Evolutionary conservation across 805 yeast genomes (phyloP), one percentile per base, ranked within the genome.

Genomic region (Blastobotrys chiropterorum): DNA sequence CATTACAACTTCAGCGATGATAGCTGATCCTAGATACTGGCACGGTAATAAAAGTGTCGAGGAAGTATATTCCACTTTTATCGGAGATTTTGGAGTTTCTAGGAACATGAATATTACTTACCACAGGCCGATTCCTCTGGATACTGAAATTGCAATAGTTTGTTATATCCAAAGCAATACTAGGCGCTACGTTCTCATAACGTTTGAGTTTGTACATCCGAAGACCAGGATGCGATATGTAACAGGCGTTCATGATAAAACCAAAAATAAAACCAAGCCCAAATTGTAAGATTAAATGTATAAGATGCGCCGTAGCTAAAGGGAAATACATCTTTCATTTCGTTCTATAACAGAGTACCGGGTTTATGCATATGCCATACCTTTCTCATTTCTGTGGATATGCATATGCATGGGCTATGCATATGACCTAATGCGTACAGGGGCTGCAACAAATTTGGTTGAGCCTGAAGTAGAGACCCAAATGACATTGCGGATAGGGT

Each of bases 181-280:
- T 3, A 57, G 59, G 47, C 51, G 68, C 44, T 63, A 60, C 43
- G 56, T 60, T 26, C 59, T 53, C 47, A 41, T 57, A n/a, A 51
- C 54, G 4, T 58, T 53, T 30, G 46, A 47, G 6, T 46, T 66
- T 44, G 43, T 34, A 42, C 64, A 57, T 49, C 46, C 48, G 5
- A 47, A 47, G 17, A 66, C 62, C 15, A 49, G 51, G 34, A 50
- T 50, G 15, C 31, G 56, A 2, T 56, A 56, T 15, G 63, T 57
- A 14, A 38, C 50, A 2, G 68, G 61, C 3, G 46, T 53, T 11
- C 71, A 67, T 50, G 71, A 67, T 48, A 64, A 65, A 50, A 62
- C 63, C 53, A 61, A 61, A 52, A 55, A 39, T 15, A 15, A n/a
- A 11, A 11, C 7, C 2, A 26, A 26, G 5, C 15, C 38, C 47